These are phyloP conservation scores for Solanum okadae DNA, from an alignment of 257 asterid species.

Conservation along the genomic window DNA sequence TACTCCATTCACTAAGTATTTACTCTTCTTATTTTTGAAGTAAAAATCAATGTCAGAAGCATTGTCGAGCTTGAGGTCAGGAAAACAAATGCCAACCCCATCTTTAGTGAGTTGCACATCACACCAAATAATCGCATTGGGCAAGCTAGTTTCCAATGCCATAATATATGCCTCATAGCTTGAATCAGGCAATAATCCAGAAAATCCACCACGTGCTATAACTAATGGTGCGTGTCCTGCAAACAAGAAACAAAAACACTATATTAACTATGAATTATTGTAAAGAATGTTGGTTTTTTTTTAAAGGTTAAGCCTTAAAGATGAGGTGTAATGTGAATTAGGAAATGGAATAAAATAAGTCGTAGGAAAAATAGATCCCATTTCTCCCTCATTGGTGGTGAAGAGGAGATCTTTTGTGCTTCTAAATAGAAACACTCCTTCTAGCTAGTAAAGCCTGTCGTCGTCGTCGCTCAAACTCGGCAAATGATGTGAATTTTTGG, in stretches of 20 bases:
- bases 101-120: constrained; percentile 83
- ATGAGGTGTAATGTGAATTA: too few relatives aligned
- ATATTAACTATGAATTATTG: not conserved
- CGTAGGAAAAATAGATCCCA: too few relatives aligned
- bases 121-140: constrained; percentile 47
- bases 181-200: constrained; percentile 73
- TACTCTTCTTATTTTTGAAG: constrained; percentile 5
- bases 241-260: not conserved
- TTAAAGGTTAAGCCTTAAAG: too few relatives aligned
- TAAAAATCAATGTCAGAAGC: constrained; percentile 17
- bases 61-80: constrained; percentile 48
- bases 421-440: too few relatives aligned
- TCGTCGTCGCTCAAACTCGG: too few relatives aligned
- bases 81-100: constrained; percentile 63
- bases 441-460: too few relatives aligned
- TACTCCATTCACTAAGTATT: constrained; percentile 44
- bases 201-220: constrained; percentile 76
- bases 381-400: too few relatives aligned
- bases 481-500: too few relatives aligned
- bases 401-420: too few relatives aligned
- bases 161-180: constrained; percentile 37
- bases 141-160: constrained; percentile 25
- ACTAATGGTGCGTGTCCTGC: constrained; percentile 67
- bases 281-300: not conserved
- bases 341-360: too few relatives aligned